Percentiles rank a stretch among this genome's conserved stretches.
Evolutionary conservation across 2,329 filamentous ascomycete species (phyloP).

Genomic region (Pseudogymnoascus sp.): DNA sequence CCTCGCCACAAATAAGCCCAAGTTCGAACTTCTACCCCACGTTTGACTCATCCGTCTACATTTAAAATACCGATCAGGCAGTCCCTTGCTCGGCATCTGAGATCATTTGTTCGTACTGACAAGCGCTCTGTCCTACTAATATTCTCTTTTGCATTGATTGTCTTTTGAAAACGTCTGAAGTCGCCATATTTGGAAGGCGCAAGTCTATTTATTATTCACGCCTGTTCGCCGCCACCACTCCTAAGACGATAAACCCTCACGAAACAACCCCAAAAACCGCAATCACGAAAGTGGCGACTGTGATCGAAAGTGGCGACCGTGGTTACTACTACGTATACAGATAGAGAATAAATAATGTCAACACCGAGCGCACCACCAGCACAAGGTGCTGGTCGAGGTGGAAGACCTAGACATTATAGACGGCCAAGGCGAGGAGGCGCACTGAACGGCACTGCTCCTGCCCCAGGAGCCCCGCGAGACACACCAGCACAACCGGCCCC

Average conservation of each 20-base stretch:
- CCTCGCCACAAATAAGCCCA: conserved; percentile 6
- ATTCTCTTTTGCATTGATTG: conserved; percentile 5
- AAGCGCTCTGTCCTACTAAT: background rate
- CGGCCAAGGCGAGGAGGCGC: background rate
- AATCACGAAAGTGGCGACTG: background rate
- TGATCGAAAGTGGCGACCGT: background rate
- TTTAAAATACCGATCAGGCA: background rate
- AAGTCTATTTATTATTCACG: background rate
- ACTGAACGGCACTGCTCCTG: background rate
- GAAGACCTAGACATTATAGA: conserved; percentile 1
- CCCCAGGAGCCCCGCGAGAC: background rate
- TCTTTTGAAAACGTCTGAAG: background rate
- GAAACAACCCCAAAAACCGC: background rate
- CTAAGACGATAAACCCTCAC: background rate
- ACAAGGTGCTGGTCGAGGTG: background rate
- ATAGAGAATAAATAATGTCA: background rate
- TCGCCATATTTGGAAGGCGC: conserved; percentile 1
- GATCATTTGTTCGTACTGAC: background rate
- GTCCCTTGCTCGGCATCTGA: background rate
- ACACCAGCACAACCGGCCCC: background rate
- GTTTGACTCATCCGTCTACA: conserved; percentile 1
- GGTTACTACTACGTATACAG: background rate
- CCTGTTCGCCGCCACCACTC: background rate
- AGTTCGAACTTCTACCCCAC: conserved; percentile 3
- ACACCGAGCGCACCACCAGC: background rate